phyloP scores from a whole-genome alignment of 2,329 filamentous ascomycete genomes.

The Pseudogymnoascus sp. region DNA sequence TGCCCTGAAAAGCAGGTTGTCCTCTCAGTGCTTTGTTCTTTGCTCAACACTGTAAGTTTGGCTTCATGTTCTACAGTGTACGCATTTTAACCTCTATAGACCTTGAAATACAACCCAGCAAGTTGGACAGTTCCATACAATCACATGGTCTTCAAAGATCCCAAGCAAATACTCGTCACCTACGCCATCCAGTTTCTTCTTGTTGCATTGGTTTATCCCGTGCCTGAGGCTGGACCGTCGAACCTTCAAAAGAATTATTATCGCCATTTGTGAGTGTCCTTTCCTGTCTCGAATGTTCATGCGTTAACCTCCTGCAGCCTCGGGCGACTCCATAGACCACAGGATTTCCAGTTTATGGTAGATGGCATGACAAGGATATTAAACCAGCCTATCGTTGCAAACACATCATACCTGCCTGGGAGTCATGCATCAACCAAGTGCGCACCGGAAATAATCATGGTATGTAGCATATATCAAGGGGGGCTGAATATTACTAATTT shows the following conservation, averaged over 20 bases:
- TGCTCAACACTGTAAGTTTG: constrained; percentile 75
- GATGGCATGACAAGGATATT: constrained; percentile 90
- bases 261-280: constrained; percentile 72
- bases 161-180: constrained; percentile 81
- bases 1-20: constrained; percentile 87
- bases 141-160: constrained; percentile 81
- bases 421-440: constrained; percentile 73
- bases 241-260: constrained; percentile 79
- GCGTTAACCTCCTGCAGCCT: constrained; percentile 13
- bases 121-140: constrained; percentile 93
- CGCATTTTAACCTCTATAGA: constrained; percentile 40
- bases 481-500: neutral
- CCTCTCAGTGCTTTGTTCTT: constrained; percentile 79
- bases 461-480: neutral
- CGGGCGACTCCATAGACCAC: constrained; percentile 75
- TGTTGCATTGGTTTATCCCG: constrained; percentile 74
- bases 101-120: constrained; percentile 90
- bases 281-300: neutral
- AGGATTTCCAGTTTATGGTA: constrained; percentile 95
- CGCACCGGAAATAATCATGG: constrained; percentile 89
- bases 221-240: constrained; percentile 64
- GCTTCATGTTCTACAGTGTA: constrained; percentile 9
- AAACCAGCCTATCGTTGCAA: constrained; percentile 85
- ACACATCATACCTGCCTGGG: constrained; percentile 78
- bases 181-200: constrained; percentile 85